Evolutionary conservation across 371 early-diverging fungal species (phyloP), one percentile per base, ranked within the genome.

Genomic region (Rhizopus arrhizus): DNA sequence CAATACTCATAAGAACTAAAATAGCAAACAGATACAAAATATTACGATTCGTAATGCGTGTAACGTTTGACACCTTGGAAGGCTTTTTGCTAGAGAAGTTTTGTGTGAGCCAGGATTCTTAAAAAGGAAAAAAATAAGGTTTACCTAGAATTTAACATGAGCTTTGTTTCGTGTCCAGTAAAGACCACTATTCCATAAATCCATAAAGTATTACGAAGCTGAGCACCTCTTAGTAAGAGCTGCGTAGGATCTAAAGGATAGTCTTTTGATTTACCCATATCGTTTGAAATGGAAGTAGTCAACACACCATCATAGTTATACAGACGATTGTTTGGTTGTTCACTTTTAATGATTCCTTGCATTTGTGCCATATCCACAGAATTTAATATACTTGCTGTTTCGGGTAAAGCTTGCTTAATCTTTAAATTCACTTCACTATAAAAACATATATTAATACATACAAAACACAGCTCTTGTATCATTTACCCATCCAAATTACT

Each of bases 1-100:
- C 80, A 36, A 95, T 66, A 13, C 93, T 83, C 85, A 95, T 84
- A 12, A 73, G 65, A 16, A 95, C 60, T 33, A 96, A 80, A 36
- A 94, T 89, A 16, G 82, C 57, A 67, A 96, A 96, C 68, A 96
- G 70, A 59, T 90, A 94, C 46, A 93, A 80, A 62, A 96, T 95
- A 55, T 96, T 93, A 22, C 79, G 73, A 72, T 95, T 95, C 61
- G 95, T 95, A 66, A 91, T 86, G 57, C 81, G 84, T 64, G 93
- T 93, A 2, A 90, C 82, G 12, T 70, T 70, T 10, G 70, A 70
- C 6, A 62, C 43, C 34, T 70, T 70, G 29, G 67, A 63, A 6
- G 70, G 66, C 34, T 70, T 70, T 32, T 70, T 70, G 34, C 70
- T 70, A 53, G 10, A 54, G 67, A 40, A 6, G n/a, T 34, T 11